These are phyloP conservation scores for Arabidopsis arenosa DNA, from an alignment of 345 rosid genomes.

Conservation along the genomic window DNA sequence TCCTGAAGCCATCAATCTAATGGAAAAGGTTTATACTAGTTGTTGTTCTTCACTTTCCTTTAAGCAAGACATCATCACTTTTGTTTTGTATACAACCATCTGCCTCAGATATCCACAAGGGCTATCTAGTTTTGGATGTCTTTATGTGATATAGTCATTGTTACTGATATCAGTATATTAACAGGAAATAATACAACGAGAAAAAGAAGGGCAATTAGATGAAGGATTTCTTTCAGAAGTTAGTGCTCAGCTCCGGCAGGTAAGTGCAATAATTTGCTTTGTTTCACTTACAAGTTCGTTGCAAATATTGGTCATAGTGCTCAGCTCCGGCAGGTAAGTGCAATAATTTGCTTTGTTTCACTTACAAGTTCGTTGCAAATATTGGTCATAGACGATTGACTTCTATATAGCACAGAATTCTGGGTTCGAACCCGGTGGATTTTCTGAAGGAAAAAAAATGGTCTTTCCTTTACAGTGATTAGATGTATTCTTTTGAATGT, in stretches of 20 bases:
- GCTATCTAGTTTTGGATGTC: not conserved
- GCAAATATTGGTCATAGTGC: constrained; percentile 46
- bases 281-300: not conserved
- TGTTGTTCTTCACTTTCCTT: constrained; percentile 16
- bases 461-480: constrained; percentile 3
- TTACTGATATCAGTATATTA: not conserved
- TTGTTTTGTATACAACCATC: not conserved
- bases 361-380: not conserved
- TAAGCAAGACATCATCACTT: not conserved
- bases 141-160: constrained; percentile 14
- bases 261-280: constrained; percentile 38
- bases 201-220: constrained; percentile 81
- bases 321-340: constrained; percentile 80
- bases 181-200: constrained; percentile 73
- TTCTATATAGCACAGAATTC: not conserved
- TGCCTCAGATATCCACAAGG: not conserved
- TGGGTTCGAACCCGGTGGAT: not conserved
- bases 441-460: not conserved
- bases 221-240: constrained; percentile 96
- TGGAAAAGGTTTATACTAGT: constrained; percentile 63
- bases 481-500: constrained; percentile 21
- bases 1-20: constrained; percentile 66
- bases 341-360: not conserved
- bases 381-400: constrained; percentile 23
- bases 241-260: constrained; percentile 87